phyloP scores from a whole-genome alignment of 257 asterid species.

The Solanum arcanum region DNA sequence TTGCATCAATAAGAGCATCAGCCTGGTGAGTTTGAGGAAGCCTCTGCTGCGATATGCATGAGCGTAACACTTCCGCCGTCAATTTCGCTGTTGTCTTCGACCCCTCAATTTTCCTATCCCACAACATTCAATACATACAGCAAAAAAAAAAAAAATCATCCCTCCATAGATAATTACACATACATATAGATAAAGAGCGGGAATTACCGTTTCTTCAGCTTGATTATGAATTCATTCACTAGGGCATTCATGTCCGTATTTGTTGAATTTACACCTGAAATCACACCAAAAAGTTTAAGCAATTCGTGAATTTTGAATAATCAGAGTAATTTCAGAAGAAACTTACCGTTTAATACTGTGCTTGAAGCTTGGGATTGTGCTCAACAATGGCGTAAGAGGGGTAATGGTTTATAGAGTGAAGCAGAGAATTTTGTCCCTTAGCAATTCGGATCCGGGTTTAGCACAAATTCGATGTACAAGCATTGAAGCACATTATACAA shows the following conservation, averaged over 20 bases:
- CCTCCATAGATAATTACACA: background rate
- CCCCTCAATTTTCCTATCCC: slow-evolving; percentile 82
- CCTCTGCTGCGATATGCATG: slow-evolving; percentile 91
- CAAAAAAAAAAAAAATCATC: background rate
- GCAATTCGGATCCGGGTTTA: background rate
- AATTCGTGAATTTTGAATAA: background rate
- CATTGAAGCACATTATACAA: background rate
- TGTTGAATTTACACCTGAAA: background rate
- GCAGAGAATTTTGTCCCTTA: background rate
- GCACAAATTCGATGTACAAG: background rate
- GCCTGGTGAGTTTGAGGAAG: slow-evolving; percentile 80
- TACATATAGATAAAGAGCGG: background rate
- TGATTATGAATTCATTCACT: slow-evolving; percentile 66
- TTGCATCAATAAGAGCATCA: slow-evolving; percentile 73
- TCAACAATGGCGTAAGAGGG: background rate
- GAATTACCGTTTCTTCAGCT: slow-evolving; percentile 72
- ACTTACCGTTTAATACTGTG: background rate
- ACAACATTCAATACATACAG: background rate
- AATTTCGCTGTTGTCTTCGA: slow-evolving; percentile 90
- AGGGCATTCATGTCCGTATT: slow-evolving; percentile 55
- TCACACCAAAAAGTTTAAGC: background rate
- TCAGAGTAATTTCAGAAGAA: background rate
- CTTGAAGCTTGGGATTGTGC: background rate
- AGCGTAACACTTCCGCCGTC: slow-evolving; percentile 81
- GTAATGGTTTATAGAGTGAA: background rate